Evolutionary conservation across 2,329 filamentous ascomycete genomes (phyloP).

Genomic region (Ophiognomonia clavigignenti-juglandacearum): DNA sequence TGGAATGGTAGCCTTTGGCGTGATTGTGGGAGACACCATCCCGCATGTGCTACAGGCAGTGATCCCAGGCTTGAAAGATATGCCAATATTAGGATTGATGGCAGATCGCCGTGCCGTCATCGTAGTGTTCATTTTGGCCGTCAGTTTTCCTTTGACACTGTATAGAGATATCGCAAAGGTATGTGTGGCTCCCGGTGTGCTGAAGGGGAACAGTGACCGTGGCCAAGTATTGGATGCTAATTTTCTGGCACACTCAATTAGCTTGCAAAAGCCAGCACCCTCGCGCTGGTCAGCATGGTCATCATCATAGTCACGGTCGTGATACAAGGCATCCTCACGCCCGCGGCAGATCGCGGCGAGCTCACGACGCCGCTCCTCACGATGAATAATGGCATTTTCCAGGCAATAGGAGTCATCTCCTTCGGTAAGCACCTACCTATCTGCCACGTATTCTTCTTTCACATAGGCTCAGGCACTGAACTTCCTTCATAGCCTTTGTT

Average conservation of each 20-base stretch:
- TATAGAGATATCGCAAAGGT: slow-evolving; percentile 98
- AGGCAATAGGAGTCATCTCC: slow-evolving; percentile 95
- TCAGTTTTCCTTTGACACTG: slow-evolving; percentile 87
- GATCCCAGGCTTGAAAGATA: slow-evolving; percentile 68
- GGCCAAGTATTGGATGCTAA: slow-evolving; percentile 5
- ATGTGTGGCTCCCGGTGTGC: slow-evolving; percentile 22
- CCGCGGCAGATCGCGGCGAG: slow-evolving; percentile 65
- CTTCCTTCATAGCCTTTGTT: slow-evolving; percentile 55
- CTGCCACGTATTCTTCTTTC: neutral
- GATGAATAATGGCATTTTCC: slow-evolving; percentile 85
- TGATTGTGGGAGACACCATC: slow-evolving; percentile 95
- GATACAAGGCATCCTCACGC: slow-evolving; percentile 73
- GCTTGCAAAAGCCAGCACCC: slow-evolving; percentile 91
- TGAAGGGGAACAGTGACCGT: neutral
- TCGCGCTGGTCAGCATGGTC: slow-evolving; percentile 89
- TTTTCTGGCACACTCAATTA: slow-evolving; percentile 32
- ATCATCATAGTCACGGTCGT: slow-evolving; percentile 86
- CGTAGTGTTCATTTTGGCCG: slow-evolving; percentile 75
- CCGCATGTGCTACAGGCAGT: slow-evolving; percentile 81
- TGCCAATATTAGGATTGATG: slow-evolving; percentile 76
- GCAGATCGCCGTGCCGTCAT: slow-evolving; percentile 81
- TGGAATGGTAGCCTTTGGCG: slow-evolving; percentile 96
- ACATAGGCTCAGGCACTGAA: no score
- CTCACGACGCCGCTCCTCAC: slow-evolving; percentile 66
- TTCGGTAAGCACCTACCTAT: slow-evolving; percentile 60